These are phyloP conservation scores for Oxalis stricta DNA, from an alignment of 441 rosid genomes.

Conservation along the genomic window DNA sequence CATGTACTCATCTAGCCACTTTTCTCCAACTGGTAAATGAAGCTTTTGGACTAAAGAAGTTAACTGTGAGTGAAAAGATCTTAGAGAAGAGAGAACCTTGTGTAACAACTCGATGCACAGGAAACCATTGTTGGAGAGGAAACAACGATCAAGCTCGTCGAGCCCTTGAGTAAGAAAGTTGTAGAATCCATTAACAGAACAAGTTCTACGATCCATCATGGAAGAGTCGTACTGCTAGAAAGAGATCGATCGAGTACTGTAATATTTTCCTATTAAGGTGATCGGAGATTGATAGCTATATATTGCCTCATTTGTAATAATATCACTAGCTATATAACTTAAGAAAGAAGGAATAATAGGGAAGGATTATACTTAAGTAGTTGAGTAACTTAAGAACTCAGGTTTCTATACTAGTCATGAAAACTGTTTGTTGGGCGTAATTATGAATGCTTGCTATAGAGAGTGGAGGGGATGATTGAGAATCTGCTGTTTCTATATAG, in stretches of 20 bases:
- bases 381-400: constrained; percentile 17
- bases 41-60: constrained; percentile 31
- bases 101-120: constrained; percentile 27
- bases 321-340: not conserved
- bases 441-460: constrained; percentile 36
- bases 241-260: not conserved
- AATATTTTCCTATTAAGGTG: constrained; percentile 13
- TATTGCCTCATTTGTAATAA: too few relatives aligned
- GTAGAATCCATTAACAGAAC: constrained; percentile 28
- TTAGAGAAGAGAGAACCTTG: constrained; percentile 19
- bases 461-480: constrained; percentile 53
- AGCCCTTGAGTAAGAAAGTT: constrained; percentile 19
- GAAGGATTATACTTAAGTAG: too few relatives aligned
- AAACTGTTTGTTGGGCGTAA: constrained; percentile 33
- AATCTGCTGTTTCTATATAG: constrained; percentile 21
- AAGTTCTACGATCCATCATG: constrained; percentile 20
- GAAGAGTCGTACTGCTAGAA: too few relatives aligned
- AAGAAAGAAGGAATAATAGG: not conserved
- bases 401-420: constrained; percentile 15
- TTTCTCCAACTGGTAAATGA: constrained; percentile 31
- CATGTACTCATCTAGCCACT: constrained; percentile 46
- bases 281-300: constrained; percentile 26
- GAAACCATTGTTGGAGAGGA: constrained; percentile 17
- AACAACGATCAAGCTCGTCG: constrained; percentile 22
- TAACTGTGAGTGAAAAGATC: constrained; percentile 24